A percentile compares a stretch with the other conserved stretches of the same genome.
Conservation (phyloP, 495 filamentous ascomycete species). For the Lepraria neglecta region DNA sequence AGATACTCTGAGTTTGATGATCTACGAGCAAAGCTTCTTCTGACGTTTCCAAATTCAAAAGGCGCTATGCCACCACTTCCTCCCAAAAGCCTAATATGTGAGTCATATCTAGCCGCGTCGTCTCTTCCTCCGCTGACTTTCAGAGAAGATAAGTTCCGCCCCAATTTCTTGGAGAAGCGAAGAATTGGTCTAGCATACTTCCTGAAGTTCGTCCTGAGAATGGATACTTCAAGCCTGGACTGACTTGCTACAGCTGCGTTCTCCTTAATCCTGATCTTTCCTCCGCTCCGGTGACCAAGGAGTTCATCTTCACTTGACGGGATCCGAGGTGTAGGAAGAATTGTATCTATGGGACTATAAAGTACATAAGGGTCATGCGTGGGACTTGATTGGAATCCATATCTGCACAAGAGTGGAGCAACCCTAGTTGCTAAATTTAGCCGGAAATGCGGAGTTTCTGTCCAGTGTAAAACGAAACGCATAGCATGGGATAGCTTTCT, state of each 20-base stretch:
- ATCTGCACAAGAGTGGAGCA: conserved; percentile 1
- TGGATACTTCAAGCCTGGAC: neutral
- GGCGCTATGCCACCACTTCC: conserved; percentile 60
- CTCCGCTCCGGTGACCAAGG: conserved; percentile 60
- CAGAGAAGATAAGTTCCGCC: conserved; percentile 57
- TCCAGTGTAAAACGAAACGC: neutral
- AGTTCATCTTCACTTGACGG: conserved; percentile 51
- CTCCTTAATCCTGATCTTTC: conserved; percentile 66
- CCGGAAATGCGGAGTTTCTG: neutral
- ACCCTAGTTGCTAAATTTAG: neutral
- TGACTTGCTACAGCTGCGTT: conserved; percentile 46
- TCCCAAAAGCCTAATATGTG: conserved; percentile 65
- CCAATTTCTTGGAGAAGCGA: conserved; percentile 60
- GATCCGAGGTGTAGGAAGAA: neutral
- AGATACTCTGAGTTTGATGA: conserved; percentile 72
- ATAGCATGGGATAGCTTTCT: no score
- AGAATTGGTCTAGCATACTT: conserved; percentile 63
- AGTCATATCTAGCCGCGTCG: conserved; percentile 27
- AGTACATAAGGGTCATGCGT: neutral
- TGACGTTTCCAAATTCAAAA: conserved; percentile 59
- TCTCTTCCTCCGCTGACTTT: conserved; percentile 5
- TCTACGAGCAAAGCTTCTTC: conserved; percentile 50
- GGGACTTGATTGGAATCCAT: neutral
- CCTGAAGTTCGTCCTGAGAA: conserved; percentile 51
- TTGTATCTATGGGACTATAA: neutral